Conservation (phyloP, 768 basidiomycete species). For the Gloeophyllum trabeum region DNA sequence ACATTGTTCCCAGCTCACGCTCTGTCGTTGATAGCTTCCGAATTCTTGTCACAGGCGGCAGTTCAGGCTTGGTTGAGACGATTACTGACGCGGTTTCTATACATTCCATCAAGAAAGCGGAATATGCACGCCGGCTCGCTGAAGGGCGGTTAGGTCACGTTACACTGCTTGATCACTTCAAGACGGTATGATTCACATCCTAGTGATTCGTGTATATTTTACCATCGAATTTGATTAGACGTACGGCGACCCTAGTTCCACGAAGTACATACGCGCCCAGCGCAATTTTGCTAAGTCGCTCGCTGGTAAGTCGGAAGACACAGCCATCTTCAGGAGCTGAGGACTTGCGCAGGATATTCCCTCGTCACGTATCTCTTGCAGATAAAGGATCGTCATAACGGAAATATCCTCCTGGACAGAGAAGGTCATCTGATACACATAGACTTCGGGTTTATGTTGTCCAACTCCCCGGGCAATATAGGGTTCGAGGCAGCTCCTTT, state of each 20-base stretch:
- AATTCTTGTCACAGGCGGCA: conserved; percentile 88
- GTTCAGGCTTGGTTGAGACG: conserved; percentile 92
- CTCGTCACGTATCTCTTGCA: conserved; percentile 94
- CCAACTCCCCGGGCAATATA: conserved; percentile 94
- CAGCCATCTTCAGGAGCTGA: too few relatives aligned
- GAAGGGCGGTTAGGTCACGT: conserved; percentile 79
- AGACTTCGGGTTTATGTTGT: conserved; percentile 97
- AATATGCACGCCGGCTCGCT: conserved; percentile 83
- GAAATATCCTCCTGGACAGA: conserved; percentile 92
- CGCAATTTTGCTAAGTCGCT: conserved; percentile 90
- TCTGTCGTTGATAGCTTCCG: conserved; percentile 58
- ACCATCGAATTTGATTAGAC: conserved; percentile 42
- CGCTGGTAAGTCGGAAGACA: too few relatives aligned
- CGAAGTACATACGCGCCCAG: conserved; percentile 84
- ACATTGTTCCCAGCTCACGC: background rate
- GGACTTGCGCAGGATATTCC: conserved; percentile 63
- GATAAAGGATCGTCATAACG: conserved; percentile 98
- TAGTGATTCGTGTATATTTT: conserved; percentile 1
- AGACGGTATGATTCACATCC: conserved; percentile 50
- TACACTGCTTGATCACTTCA: conserved; percentile 86
- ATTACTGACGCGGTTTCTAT: conserved; percentile 98
- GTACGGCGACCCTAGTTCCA: conserved; percentile 81
- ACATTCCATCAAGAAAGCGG: conserved; percentile 98
- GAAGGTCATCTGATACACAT: conserved; percentile 95
- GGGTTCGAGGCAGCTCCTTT: conserved; percentile 99